Conservation (phyloP, 805 yeast genomes). For the Ascoidea tarda region DNA sequence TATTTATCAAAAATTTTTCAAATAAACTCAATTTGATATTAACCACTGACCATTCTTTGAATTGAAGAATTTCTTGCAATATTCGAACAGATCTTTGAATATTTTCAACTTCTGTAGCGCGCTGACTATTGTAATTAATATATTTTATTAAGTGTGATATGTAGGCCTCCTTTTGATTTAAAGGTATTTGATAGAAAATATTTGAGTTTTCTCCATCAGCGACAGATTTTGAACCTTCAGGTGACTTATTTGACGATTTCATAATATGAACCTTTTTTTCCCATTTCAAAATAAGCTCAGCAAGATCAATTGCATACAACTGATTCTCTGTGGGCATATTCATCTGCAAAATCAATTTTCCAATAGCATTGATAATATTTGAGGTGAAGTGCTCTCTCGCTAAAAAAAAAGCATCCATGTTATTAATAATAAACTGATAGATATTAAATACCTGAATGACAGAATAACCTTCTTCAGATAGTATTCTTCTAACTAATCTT, state of each 20-base stretch:
- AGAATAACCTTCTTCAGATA: conserved; percentile 72
- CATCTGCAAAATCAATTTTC: conserved; percentile 66
- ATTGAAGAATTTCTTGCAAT: conserved; percentile 55
- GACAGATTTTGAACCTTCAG: conserved; percentile 15
- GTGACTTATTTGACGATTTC: conserved; percentile 6
- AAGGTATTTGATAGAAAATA: conserved; percentile 41
- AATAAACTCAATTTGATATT: conserved; percentile 77
- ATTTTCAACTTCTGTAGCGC: conserved; percentile 71
- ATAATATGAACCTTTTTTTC: conserved; percentile 36
- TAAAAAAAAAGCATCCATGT: conserved; percentile 69
- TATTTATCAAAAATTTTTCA: conserved; percentile 71
- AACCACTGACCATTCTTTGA: conserved; percentile 76
- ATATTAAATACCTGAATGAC: conserved; percentile 71
- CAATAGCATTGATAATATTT: conserved; percentile 83
- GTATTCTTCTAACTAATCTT: conserved; percentile 86
- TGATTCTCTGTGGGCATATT: conserved; percentile 75
- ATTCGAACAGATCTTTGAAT: conserved; percentile 76
- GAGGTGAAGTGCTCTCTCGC: conserved; percentile 85
- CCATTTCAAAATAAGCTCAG: conserved; percentile 79
- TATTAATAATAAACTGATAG: conserved; percentile 78
- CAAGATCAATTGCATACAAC: conserved; percentile 74
- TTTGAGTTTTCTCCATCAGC: conserved; percentile 2
- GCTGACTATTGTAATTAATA: conserved; percentile 72
- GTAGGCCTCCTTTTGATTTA: conserved; percentile 77
- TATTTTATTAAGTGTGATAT: conserved; percentile 79